Conservation (phyloP, 768 basidiomycete species). For the Galerina marginata region DNA sequence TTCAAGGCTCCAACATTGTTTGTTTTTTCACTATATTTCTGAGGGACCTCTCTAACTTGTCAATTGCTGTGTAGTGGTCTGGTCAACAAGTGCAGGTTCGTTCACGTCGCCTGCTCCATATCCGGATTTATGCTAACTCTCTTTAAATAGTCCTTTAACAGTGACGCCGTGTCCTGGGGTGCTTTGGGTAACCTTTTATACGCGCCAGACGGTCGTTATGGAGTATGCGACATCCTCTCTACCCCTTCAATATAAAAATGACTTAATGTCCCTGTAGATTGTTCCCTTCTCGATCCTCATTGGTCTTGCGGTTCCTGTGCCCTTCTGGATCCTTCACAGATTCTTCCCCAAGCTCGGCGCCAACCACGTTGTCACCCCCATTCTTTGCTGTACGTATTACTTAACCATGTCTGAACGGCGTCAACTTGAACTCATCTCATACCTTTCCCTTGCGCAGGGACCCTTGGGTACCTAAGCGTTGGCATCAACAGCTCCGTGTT, state of each 20-base stretch:
- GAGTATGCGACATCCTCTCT: slow-evolving; percentile 32
- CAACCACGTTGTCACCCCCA: slow-evolving; percentile 55
- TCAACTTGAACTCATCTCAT: background rate
- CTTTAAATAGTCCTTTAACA: slow-evolving; percentile 39
- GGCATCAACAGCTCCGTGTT: slow-evolving; percentile 63
- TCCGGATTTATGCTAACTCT: background rate
- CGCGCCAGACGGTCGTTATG: slow-evolving; percentile 51
- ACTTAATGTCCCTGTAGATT: slow-evolving; percentile 33
- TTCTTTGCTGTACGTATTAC: slow-evolving; percentile 43
- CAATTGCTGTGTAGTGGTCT: slow-evolving; percentile 43
- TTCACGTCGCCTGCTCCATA: background rate
- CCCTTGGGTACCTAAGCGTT: slow-evolving; percentile 53
- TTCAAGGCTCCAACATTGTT: slow-evolving; percentile 60
- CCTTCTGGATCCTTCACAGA: slow-evolving; percentile 57
- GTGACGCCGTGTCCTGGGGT: slow-evolving; percentile 62
- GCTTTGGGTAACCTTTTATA: slow-evolving; percentile 56
- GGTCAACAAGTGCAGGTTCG: slow-evolving; percentile 44
- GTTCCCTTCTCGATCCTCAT: slow-evolving; percentile 53
- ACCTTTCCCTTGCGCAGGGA: slow-evolving; percentile 28
- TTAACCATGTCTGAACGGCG: no score
- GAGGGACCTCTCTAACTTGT: background rate
- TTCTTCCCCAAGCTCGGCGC: slow-evolving; percentile 52
- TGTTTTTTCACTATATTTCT: slow-evolving; percentile 21
- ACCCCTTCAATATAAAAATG: slow-evolving; percentile 15
- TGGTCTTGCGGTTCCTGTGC: slow-evolving; percentile 58